Base-by-base conservation (phyloP, 441 rosid genomes). In the Daphne laureola region DNA sequence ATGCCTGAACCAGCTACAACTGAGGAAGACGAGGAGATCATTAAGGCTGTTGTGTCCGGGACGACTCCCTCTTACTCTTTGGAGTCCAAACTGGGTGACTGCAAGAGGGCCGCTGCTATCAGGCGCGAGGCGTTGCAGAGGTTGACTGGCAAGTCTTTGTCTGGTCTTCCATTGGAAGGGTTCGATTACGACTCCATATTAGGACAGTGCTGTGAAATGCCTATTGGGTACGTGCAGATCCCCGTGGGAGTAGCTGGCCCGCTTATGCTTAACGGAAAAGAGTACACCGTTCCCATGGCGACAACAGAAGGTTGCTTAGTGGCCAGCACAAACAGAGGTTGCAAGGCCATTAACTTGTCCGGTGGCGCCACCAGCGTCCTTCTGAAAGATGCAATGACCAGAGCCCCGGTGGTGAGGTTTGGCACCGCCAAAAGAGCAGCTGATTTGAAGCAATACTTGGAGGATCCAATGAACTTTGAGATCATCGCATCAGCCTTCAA, bases 171-270 rank as follows among this genome's bases (percentile, higher is more conserved):
- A 0, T 16, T 77, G 41, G 80, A 80, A 3, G 78, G 76, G 3
- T 77, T 74, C 13, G 74, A 77, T 54, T 79, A 80, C 61, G 65
- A 55, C 2, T 74, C 86, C 2, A 72, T 80, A 8, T 58, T 80
- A 44, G 86, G 86, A 14, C 86, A 80, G 65, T 80, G 86, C 51
- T 80, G 86, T 36, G 86, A 80, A 72, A 69, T 80, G 80, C 86
- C 86, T 0, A 57, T 77, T 1, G 82, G 86, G 13, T 80, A 74
- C 40, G 68, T 80, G 8, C 86, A 80, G 75, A 77, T 80, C 43
- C 86, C 86, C 0, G 82, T 80, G 14, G 86, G 86, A 2, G 64
- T 80, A 8, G 86, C 77, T 0, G 86, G 86, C 43, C 86, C 86
- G 11, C 41, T 80, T 64, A 55, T 74, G 63, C 80, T 80, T 0